Percentiles rank a stretch among this genome's conserved stretches.
Evolutionary conservation across 345 rosid genomes (phyloP).

Genomic region (Salix koriyanagi): DNA sequence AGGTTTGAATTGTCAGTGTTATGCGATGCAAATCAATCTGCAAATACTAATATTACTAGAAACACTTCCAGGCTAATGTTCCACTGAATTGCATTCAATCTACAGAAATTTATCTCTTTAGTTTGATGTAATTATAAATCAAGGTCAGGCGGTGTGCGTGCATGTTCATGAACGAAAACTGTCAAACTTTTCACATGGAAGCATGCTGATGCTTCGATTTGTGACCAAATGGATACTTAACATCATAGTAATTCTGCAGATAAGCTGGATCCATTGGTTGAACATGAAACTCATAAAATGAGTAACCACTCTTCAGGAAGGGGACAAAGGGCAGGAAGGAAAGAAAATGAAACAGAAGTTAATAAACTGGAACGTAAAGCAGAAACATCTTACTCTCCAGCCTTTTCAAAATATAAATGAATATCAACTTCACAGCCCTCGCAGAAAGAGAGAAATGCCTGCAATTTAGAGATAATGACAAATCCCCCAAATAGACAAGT

Average conservation of each 20-base stretch:
- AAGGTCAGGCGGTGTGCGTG: no score
- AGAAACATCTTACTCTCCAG: constrained; percentile 78
- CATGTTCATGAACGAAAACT: no score
- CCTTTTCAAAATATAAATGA: constrained; percentile 72
- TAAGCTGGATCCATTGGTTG: not conserved
- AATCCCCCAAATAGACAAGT: not conserved
- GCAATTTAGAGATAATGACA: constrained; percentile 13
- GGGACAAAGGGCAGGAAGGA: not conserved
- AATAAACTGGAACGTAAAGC: not conserved
- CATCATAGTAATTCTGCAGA: not conserved
- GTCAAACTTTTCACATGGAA: not conserved
- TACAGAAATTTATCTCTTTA: not conserved
- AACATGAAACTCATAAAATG: constrained; percentile 7
- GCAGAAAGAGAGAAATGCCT: constrained; percentile 89
- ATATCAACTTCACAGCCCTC: constrained; percentile 91
- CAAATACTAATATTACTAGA: not conserved
- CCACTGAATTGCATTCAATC: not conserved
- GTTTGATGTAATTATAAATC: not conserved
- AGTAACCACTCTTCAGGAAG: not conserved
- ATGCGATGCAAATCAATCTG: not conserved
- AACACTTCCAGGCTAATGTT: not conserved
- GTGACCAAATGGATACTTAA: not conserved
- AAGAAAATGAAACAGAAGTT: not conserved
- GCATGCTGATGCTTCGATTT: not conserved
- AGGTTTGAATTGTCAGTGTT: not conserved